A percentile compares a stretch with the other conserved stretches of the same genome.
These are phyloP conservation scores for Scytalidium lignicola DNA, from an alignment of 2,329 filamentous ascomycete species.

Conservation along the genomic window DNA sequence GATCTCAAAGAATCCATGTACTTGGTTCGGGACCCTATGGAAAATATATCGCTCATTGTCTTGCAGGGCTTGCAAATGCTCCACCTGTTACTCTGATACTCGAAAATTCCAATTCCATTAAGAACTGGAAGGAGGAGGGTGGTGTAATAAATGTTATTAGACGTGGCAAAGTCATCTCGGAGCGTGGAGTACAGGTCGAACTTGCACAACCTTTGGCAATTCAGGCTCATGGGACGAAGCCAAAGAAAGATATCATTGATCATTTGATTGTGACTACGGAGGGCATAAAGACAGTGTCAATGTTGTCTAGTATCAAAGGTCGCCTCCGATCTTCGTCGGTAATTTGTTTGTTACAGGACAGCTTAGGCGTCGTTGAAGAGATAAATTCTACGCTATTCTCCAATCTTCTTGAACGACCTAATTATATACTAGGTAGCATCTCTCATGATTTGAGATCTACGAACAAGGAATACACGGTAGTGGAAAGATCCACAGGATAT, in stretches of 20 bases:
- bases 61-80: slow-evolving; percentile 51
- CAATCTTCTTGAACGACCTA: slow-evolving; percentile 59
- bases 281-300: slow-evolving; percentile 49
- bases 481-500: slow-evolving; percentile 29
- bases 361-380: slow-evolving; percentile 77
- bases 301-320: slow-evolving; percentile 56
- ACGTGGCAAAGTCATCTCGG: slow-evolving; percentile 33
- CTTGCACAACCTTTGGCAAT: slow-evolving; percentile 8
- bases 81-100: slow-evolving; percentile 62
- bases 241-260: slow-evolving; percentile 45
- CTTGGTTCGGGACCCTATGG: slow-evolving; percentile 61
- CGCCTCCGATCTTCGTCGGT: slow-evolving; percentile 65
- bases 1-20: slow-evolving; percentile 49
- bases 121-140: slow-evolving; percentile 41
- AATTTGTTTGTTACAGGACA: slow-evolving; percentile 73
- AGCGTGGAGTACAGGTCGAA: slow-evolving; percentile 28
- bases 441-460: slow-evolving; percentile 34
- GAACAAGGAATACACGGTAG: slow-evolving; percentile 34
- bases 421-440: slow-evolving; percentile 54
- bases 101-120: slow-evolving; percentile 39
- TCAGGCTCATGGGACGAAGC: slow-evolving; percentile 22
- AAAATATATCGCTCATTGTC: slow-evolving; percentile 59
- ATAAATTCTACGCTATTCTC: slow-evolving; percentile 68
- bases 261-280: slow-evolving; percentile 68
- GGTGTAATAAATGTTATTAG: slow-evolving; percentile 41